Base-by-base conservation (phyloP, 2,329 filamentous ascomycete species). In the Colletotrichum cereale region DNA sequence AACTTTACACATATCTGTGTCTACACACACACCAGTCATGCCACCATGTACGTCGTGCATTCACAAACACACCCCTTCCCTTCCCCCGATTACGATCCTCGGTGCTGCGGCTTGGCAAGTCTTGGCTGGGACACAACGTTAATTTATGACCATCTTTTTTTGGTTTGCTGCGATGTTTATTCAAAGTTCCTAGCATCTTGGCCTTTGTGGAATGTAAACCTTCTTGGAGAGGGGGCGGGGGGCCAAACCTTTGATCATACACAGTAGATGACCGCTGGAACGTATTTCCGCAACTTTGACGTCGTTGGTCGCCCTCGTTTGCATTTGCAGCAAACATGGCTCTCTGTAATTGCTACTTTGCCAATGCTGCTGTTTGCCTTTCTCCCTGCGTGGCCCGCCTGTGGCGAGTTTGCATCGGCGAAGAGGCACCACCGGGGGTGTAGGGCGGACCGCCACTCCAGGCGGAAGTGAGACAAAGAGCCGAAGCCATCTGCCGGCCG, bases 121-220 rank as follows among this genome's bases (percentile, higher is more conserved):
- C 68, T 68, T 71, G 68, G 65, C 65, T 26, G 36, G 42, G 5
- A 29, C 63, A 44, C 24, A 44, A 40, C 12, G 29, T 34, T 34
- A 34, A 55, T 61, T 50, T 29, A 18, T 5, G 47, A 14, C 40
- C 36, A 29, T 50, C 62, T 61, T 61, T 69, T 55, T 69, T 12
- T 10, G 29, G 55, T 26, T 26, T n/a, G 6, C 10, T 31, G 2
- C 8, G 12, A 14, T 11, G n/a, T 71, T 62, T 66, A 70, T 62
- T 34, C 57, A 63, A 70, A 40, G 66, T 36, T 4, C 21, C n/a
- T 44, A 18, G 24, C 40, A 18, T 44, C 66, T 66, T 69, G 62
- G 67, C 26, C 12, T 69, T 50, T 21, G 40, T 42, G 24, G 31
- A 8, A 34, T 8, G 31, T 34, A 8, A n/a, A n/a, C 31, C 4